Evolutionary conservation across 176 grass and related monocot genomes (phyloP).

Genomic region (Pontederia crassipes): DNA sequence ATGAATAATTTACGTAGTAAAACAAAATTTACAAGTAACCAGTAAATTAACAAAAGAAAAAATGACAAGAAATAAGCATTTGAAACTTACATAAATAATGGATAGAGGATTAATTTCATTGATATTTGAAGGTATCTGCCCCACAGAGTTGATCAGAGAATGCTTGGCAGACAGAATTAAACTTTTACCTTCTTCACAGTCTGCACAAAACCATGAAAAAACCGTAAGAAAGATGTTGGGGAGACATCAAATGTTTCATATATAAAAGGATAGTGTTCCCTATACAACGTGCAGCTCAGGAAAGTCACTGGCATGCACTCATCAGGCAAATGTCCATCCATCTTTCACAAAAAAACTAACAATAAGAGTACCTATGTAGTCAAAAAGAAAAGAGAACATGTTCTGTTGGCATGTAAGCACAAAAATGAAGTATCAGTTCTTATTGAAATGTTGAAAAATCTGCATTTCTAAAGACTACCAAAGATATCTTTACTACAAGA

Average conservation of each 20-base stretch:
- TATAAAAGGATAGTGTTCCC: too few species aligned
- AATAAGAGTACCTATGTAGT: too few species aligned
- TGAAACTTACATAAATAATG: conserved; percentile 47
- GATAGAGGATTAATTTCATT: conserved; percentile 38
- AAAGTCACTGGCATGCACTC: too few species aligned
- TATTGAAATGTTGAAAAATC: too few species aligned
- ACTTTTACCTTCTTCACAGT: conserved; percentile 74
- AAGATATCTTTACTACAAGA: too few species aligned
- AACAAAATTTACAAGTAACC: background rate
- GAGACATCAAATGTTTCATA: background rate
- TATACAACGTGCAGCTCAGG: too few species aligned
- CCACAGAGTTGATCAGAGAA: conserved; percentile 54
- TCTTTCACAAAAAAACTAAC: too few species aligned
- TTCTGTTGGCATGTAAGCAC: too few species aligned
- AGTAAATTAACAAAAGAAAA: conserved; percentile 5
- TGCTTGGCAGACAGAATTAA: conserved; percentile 84
- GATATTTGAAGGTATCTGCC: conserved; percentile 72
- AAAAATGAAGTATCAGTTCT: too few species aligned
- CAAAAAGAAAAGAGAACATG: too few species aligned
- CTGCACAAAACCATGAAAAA: conserved; percentile 32
- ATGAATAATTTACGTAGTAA: background rate
- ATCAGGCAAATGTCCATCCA: too few species aligned
- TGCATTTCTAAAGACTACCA: too few species aligned
- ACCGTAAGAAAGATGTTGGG: conserved; percentile 8
- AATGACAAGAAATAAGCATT: conserved; percentile 7